Evolutionary conservation across 768 basidiomycete species (phyloP).

Genomic region (Tricholoma matsutake): DNA sequence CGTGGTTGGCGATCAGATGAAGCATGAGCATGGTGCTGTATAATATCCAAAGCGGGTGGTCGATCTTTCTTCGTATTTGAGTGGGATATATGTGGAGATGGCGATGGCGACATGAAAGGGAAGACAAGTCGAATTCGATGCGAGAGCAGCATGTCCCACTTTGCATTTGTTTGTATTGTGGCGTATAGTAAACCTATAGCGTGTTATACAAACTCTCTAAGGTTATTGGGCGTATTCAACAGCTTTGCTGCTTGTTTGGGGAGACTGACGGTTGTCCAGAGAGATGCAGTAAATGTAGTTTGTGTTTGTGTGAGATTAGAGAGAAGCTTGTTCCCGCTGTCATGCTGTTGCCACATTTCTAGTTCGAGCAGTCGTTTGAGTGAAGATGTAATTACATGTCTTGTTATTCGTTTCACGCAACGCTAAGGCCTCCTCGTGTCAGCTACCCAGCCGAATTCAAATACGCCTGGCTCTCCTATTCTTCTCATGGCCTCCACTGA

Average conservation of each 20-base stretch:
- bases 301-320: too few relatives aligned
- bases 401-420: conserved; percentile 13
- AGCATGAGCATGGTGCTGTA: conserved; percentile 33
- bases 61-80: conserved; percentile 46
- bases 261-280: too few relatives aligned
- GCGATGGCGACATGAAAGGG: conserved; percentile 36
- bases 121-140: conserved; percentile 23
- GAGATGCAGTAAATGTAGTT: too few relatives aligned
- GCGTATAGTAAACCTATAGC: too few relatives aligned
- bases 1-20: conserved; percentile 38
- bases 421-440: conserved; percentile 17
- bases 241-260: too few relatives aligned
- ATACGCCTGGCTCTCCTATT: conserved; percentile 1
- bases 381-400: conserved; percentile 9
- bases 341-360: background rate
- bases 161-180: conserved; percentile 35
- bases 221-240: too few relatives aligned
- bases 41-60: conserved; percentile 50
- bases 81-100: conserved; percentile 36
- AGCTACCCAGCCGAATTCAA: conserved; percentile 12
- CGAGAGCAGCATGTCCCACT: conserved; percentile 31
- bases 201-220: too few relatives aligned
- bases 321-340: background rate
- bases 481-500: conserved; percentile 30
- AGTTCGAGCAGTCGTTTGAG: conserved; percentile 4